Percentiles rank a stretch among this genome's conserved stretches.
phyloP scores from a whole-genome alignment of 192 early-diverging fungal genomes.

The Lobosporangium transversale region DNA sequence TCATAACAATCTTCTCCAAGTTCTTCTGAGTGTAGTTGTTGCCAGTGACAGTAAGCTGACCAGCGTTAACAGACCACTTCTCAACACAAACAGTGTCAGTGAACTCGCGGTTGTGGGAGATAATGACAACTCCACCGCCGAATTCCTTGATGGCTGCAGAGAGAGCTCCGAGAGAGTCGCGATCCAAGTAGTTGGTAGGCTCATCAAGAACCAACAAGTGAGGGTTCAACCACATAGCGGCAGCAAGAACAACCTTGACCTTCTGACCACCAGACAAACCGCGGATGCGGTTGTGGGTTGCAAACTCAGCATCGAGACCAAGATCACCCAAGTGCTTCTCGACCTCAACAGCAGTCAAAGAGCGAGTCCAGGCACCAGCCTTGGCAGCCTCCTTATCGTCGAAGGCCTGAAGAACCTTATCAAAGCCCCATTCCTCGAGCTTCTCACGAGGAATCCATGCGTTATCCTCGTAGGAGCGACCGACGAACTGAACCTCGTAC shows the following conservation, averaged over 20 bases:
- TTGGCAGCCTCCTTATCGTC: constrained; percentile 71
- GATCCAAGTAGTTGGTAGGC: constrained; percentile 51
- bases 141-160: constrained; percentile 79
- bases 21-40: constrained; percentile 61
- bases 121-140: constrained; percentile 84
- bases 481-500: constrained; percentile 76
- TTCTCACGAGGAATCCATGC: constrained; percentile 77
- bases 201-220: constrained; percentile 93
- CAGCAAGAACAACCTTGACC: constrained; percentile 87
- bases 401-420: constrained; percentile 74
- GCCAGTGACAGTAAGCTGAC: constrained; percentile 57
- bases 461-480: constrained; percentile 78
- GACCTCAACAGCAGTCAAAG: constrained; percentile 74
- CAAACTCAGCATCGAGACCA: constrained; percentile 81
- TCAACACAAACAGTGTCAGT: constrained; percentile 76
- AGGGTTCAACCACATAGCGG: constrained; percentile 88
- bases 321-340: constrained; percentile 81
- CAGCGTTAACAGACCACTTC: constrained; percentile 78
- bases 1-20: constrained; percentile 54
- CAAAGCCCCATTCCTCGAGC: constrained; percentile 76
- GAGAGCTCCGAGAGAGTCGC: constrained; percentile 70
- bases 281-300: constrained; percentile 72
- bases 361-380: constrained; percentile 75
- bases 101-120: constrained; percentile 88
- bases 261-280: constrained; percentile 85